Percentiles rank a stretch among this genome's conserved stretches.
Evolutionary conservation across 768 basidiomycete genomes (phyloP).

Genomic region (Agaricus blazei): DNA sequence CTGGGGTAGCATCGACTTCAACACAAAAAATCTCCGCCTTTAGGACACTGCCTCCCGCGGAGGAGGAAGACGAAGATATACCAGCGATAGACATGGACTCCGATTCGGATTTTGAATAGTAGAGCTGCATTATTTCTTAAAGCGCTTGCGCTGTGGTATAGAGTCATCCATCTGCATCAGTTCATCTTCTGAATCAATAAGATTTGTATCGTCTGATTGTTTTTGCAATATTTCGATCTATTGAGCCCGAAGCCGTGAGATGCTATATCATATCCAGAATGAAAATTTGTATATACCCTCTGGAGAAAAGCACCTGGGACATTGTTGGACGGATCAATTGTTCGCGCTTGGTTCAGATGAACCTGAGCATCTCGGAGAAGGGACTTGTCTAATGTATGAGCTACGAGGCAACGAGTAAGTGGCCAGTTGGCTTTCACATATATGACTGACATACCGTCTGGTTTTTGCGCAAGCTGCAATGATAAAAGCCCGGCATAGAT

Average conservation of each 20-base stretch:
- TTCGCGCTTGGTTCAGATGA: slow-evolving; percentile 60
- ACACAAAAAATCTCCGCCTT: background rate
- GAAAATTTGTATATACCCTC: slow-evolving; percentile 31
- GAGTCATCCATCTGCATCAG: slow-evolving; percentile 17
- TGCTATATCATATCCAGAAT: background rate
- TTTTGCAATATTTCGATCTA: slow-evolving; percentile 5
- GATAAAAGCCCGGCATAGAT: slow-evolving; percentile 77
- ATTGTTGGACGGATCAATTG: slow-evolving; percentile 52
- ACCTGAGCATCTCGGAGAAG: slow-evolving; percentile 52
- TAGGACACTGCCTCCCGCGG: slow-evolving; percentile 9
- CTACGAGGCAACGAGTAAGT: slow-evolving; percentile 9
- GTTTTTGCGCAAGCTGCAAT: slow-evolving; percentile 53
- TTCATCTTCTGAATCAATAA: slow-evolving; percentile 16
- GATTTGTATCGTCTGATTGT: slow-evolving; percentile 14
- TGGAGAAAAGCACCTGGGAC: slow-evolving; percentile 49
- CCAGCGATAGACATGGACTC: slow-evolving; percentile 75
- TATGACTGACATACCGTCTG: slow-evolving; percentile 15
- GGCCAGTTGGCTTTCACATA: background rate
- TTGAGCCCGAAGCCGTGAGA: background rate
- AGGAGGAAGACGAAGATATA: slow-evolving; percentile 71
- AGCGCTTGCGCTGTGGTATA: slow-evolving; percentile 30
- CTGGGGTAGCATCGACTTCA: background rate
- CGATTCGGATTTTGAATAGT: slow-evolving; percentile 60
- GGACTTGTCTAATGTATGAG: slow-evolving; percentile 20
- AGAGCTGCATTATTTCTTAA: slow-evolving; percentile 3